Evolutionary conservation across 106 monocot genomes (phyloP), one percentile per base, ranked within the genome.

Genomic region (Ottelia alismoides): DNA sequence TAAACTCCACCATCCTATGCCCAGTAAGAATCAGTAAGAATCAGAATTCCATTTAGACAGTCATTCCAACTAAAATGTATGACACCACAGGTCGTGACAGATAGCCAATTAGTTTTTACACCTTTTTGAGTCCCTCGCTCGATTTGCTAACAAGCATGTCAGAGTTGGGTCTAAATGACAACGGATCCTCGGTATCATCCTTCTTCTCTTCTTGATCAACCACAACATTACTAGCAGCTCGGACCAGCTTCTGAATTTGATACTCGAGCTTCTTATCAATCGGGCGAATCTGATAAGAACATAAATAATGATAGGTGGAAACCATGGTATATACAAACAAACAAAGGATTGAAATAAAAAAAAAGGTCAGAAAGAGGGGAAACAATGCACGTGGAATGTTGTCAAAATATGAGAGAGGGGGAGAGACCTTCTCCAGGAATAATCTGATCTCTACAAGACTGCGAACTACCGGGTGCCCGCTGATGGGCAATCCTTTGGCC

Each of bases 351-450:
- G n/a, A n/a, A n/a, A n/a, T n/a, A n/a, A n/a, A n/a, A n/a, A n/a
- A n/a, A n/a, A n/a, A n/a, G n/a, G n/a, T n/a, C n/a, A n/a, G n/a
- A n/a, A n/a, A n/a, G n/a, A n/a, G n/a, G n/a, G n/a, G n/a, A n/a
- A n/a, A n/a, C n/a, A n/a, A n/a, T n/a, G n/a, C n/a, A n/a, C n/a
- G n/a, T n/a, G n/a, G n/a, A n/a, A n/a, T n/a, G n/a, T n/a, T n/a
- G n/a, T n/a, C n/a, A n/a, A n/a, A n/a, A n/a, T n/a, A n/a, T n/a
- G n/a, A n/a, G n/a, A n/a, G n/a, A n/a, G n/a, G n/a, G n/a, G n/a
- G n/a, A n/a, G n/a, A n/a, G n/a, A 96, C 94, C 84, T 96, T 96
- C 60, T 96, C 94, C 2, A 96, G 71, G 55, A 96, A 96, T 18
- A 96, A 49, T 61, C 81, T 78, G 49, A 79, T 85, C 71, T 88